phyloP scores from a whole-genome alignment of 305 asterid genomes.

The Fraxinus albicans region DNA sequence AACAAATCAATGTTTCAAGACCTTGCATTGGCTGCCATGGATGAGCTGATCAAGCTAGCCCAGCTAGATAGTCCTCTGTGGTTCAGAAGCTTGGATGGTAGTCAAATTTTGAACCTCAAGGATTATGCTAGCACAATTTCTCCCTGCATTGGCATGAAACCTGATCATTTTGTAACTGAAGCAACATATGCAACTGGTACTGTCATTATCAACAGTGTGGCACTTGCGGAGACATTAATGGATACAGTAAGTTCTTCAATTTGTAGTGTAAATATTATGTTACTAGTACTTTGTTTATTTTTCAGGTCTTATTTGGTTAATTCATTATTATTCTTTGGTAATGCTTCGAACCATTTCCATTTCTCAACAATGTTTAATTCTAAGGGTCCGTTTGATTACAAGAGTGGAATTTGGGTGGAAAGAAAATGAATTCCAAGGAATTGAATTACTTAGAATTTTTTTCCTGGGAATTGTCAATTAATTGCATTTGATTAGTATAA shows the following conservation, averaged over 20 bases:
- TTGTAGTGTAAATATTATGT: not conserved
- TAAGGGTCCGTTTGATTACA: not conserved
- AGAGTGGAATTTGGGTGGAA: too few relatives aligned
- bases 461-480: too few relatives aligned
- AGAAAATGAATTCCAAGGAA: too few relatives aligned
- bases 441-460: too few relatives aligned
- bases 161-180: slow-evolving; percentile 41
- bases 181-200: slow-evolving; percentile 49
- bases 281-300: not conserved
- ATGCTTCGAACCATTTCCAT: not conserved
- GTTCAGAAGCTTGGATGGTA: slow-evolving; percentile 50
- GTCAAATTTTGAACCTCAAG: slow-evolving; percentile 49
- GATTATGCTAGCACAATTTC: slow-evolving; percentile 53
- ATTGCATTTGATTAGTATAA: too few relatives aligned
- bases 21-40: slow-evolving; percentile 67
- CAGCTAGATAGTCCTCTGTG: slow-evolving; percentile 66
- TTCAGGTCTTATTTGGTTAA: not conserved
- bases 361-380: not conserved
- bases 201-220: slow-evolving; percentile 34
- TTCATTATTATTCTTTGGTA: not conserved
- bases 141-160: slow-evolving; percentile 42
- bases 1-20: slow-evolving; percentile 52
- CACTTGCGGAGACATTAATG: slow-evolving; percentile 47
- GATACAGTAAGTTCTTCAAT: slow-evolving; percentile 40
- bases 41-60: slow-evolving; percentile 66